phyloP scores from a whole-genome alignment of 306 rosid species.

The Ziziphus jujuba region DNA sequence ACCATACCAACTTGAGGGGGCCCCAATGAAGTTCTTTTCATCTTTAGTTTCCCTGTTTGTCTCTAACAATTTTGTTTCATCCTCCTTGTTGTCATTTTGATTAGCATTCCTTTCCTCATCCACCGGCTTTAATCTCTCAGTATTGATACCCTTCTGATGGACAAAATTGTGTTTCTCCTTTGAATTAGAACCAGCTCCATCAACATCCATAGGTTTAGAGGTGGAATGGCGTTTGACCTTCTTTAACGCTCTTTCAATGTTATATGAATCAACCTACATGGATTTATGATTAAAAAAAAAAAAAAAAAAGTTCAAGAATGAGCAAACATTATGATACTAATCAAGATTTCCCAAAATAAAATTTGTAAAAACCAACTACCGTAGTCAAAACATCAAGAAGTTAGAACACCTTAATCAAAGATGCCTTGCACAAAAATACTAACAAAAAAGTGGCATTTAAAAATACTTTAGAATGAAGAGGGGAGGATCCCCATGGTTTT shows the following conservation, averaged over 20 bases:
- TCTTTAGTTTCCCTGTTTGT: constrained; percentile 40
- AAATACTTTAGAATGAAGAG: no score
- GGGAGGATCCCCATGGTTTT: background rate
- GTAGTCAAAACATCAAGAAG: background rate
- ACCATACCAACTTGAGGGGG: constrained; percentile 83
- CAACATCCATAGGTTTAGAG: constrained; percentile 47
- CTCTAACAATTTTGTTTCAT: constrained; percentile 40
- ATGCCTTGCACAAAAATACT: background rate
- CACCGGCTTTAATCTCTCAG: constrained; percentile 37
- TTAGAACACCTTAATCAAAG: background rate
- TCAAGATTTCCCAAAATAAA: background rate
- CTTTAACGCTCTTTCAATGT: constrained; percentile 58
- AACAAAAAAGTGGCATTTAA: background rate
- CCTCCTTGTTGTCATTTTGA: constrained; percentile 30
- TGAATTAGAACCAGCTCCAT: constrained; percentile 32
- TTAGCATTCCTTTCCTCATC: constrained; percentile 26
- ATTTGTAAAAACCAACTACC: background rate
- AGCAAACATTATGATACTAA: background rate
- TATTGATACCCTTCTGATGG: constrained; percentile 30
- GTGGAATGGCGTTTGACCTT: constrained; percentile 71
- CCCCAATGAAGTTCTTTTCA: constrained; percentile 60
- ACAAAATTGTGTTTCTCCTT: constrained; percentile 32
- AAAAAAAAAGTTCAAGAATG: constrained; percentile 16
- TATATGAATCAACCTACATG: constrained; percentile 62
- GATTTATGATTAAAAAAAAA: background rate